These are phyloP conservation scores for Lachancea dasiensis DNA, from an alignment of 805 yeast genomes.

Conservation along the genomic window DNA sequence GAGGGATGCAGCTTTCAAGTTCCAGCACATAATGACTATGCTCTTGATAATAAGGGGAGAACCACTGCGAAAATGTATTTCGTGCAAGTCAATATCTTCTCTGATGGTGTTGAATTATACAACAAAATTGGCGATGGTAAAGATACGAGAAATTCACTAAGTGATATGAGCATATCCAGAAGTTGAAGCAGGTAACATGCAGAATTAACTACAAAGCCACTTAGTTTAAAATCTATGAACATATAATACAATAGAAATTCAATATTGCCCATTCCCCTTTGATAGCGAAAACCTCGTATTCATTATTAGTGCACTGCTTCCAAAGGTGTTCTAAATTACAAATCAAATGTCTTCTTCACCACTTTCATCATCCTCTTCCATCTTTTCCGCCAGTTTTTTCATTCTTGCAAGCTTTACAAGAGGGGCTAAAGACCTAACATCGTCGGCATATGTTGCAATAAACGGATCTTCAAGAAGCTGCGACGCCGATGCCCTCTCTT, in stretches of 20 bases:
- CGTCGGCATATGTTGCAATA: constrained; percentile 50
- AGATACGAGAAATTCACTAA: constrained; percentile 9
- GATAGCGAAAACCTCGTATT: not conserved
- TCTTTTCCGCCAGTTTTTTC: constrained; percentile 46
- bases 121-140: not conserved
- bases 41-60: constrained; percentile 57
- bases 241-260: constrained; percentile 4
- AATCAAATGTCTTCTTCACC: constrained; percentile 9
- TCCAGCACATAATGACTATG: constrained; percentile 71
- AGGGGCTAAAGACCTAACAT: constrained; percentile 58
- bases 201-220: not conserved
- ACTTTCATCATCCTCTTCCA: constrained; percentile 30
- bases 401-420: constrained; percentile 66
- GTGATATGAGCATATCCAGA: constrained; percentile 22
- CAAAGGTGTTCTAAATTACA: too few relatives aligned
- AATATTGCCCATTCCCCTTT: not conserved
- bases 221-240: constrained; percentile 5
- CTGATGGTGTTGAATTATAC: too few relatives aligned
- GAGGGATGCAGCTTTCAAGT: constrained; percentile 76
- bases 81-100: too few relatives aligned
- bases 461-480: constrained; percentile 66
- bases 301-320: not conserved
- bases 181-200: constrained; percentile 4
- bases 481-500: constrained; percentile 70
- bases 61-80: constrained; percentile 61